Base-by-base conservation (phyloP, 164 flowering plant genomes). In the Paratinospora sagittata region DNA sequence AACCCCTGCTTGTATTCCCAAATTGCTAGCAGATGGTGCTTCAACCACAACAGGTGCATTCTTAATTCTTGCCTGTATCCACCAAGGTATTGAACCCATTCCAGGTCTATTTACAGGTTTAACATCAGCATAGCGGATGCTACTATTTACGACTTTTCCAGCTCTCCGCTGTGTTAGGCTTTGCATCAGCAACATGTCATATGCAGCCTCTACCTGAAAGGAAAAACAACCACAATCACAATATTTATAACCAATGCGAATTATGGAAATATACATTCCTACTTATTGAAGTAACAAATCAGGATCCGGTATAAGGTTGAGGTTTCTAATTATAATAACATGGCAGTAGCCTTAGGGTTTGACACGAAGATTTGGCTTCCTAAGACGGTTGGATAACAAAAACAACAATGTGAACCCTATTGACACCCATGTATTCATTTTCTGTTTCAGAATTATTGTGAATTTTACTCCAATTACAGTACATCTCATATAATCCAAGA, bases 161-260 rank as follows among this genome's bases (percentile, higher is more conserved):
- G 90, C 89, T 72, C 88, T 82, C 9, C 98, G 80, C 78, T 87
- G 96, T 12, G 88, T 82, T 71, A 94, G 80, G 74, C 98, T 92
- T 72, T 84, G 87, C 98, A 92, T 89, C 66, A 90, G 92, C 82
- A 94, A 76, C 93, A 89, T 94, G 70, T 92, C 97, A 85, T 90
- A 94, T 74, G 98, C 97, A 82, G 97, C 97, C 78, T 94, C 97
- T 21, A 85, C 91, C 98, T 94, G 84, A n/a, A 55, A 55, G 10
- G 10, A 78, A 75, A 75, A 63, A 74, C 26, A 65, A 37, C 3
- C 61, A 52, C 39, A 73, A 73, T 65, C 63, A 70, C 26, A 57
- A 58, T 49, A 19, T 14, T 65, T 61, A 30, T 30, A 62, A 37
- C 27, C 57, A 47, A 65, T 41, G 41, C 55, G 33, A 65, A 19